These are phyloP conservation scores for Aspergillus pseudoviridinutans DNA, from an alignment of 2,329 filamentous ascomycete genomes.

Conservation along the genomic window DNA sequence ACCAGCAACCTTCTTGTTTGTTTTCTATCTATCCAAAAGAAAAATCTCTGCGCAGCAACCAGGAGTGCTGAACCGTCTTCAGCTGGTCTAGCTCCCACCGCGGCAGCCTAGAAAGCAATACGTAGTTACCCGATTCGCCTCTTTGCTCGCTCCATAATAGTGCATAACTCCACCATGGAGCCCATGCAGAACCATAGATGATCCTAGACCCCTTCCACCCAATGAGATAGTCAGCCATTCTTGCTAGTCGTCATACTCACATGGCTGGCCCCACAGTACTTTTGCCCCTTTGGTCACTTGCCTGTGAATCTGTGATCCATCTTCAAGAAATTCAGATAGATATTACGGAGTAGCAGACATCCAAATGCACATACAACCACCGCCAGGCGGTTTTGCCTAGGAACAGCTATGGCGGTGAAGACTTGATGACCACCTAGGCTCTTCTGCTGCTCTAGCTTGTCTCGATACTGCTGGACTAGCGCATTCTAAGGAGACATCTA, in stretches of 20 bases:
- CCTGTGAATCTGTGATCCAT: not conserved
- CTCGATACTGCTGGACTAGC: not conserved
- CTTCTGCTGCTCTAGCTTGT: not conserved
- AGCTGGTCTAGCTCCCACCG: not conserved
- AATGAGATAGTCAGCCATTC: constrained; percentile 8
- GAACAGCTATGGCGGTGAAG: not conserved
- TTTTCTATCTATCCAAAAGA: constrained; percentile 10
- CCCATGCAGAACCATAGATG: constrained; percentile 23
- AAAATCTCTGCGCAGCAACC: constrained; percentile 17
- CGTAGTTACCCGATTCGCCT: constrained; percentile 16
- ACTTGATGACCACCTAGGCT: not conserved
- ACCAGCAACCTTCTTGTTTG: constrained; percentile 9
- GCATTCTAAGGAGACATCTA: not conserved
- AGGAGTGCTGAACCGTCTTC: constrained; percentile 2
- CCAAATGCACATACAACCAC: not conserved
- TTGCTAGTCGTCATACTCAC: constrained; percentile 22
- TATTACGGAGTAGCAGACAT: not conserved
- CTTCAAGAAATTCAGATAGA: not conserved
- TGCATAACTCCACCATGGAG: constrained; percentile 10
- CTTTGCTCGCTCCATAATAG: constrained; percentile 6
- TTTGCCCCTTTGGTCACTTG: constrained; percentile 12
- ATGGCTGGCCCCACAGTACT: constrained; percentile 20
- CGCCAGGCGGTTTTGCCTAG: not conserved
- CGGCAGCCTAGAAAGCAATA: constrained; percentile 2
- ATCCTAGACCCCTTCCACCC: constrained; percentile 13